Base-by-base conservation (phyloP, 257 asterid species). In the Plantago major region DNA sequence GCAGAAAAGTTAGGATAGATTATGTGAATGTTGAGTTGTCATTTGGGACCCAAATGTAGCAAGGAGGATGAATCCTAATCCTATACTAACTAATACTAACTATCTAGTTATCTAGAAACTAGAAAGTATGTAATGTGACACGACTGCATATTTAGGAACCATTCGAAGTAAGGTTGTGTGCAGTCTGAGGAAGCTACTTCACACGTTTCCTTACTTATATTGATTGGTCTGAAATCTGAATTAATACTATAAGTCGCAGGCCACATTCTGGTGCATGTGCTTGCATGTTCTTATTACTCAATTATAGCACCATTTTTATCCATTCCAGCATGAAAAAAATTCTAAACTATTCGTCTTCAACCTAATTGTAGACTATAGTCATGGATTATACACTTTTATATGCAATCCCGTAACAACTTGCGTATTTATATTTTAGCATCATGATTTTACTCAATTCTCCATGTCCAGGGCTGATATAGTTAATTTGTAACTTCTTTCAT, bases 201-300 rank as follows among this genome's bases (percentile, higher is more conserved):
- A 15, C 59, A 44, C 16, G 44, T 58, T 59, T 75, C 42, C 44
- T 38, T 43, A 53, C 46, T 62, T 62, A 62, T 55, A 26, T 46
- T 47, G 67, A 54, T 56, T 58, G 57, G 59, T 49, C 71, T 60
- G 54, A 18, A 46, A 42, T 49, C 71, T 60, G 54, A 18, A 46
- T 57, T 54, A 45, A 46, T 65, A 22, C 26, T 22, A 65, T 22
- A 62, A 49, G 66, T 68, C 62, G 59, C 52, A 33, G 26, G 40
- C 51, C 69, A 60, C 58, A 46, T 66, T 56, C 61, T 62, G 17
- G 42, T 59, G 3, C 78, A 68, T 68, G 78, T 74, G 78, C 69
- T 5, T 28, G 59, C 74, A 68, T 74, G 78, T 74, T 64, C 60
- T 58, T 49, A 50, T 57, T 12, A 15, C 30, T 22, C 46, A 53